Evolutionary conservation across 2,329 filamentous ascomycete genomes (phyloP).

Genomic region (Diaporthe citriasiana): DNA sequence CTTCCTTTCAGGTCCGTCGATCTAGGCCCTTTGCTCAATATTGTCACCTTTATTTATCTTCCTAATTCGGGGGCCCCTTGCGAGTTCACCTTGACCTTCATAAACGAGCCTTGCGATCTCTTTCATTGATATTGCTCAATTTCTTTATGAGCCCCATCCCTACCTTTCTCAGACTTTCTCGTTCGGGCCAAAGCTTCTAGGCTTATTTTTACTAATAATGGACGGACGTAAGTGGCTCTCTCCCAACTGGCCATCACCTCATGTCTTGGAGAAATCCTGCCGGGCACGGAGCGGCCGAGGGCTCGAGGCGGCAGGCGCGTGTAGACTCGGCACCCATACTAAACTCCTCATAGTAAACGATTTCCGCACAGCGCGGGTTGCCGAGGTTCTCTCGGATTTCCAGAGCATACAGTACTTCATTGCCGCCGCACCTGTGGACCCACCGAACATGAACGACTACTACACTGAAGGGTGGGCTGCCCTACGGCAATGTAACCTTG

Average conservation of each 20-base stretch:
- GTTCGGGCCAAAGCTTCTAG: neutral
- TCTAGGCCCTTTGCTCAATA: constrained; percentile 39
- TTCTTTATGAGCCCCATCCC: constrained; percentile 29
- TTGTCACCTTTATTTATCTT: constrained; percentile 41
- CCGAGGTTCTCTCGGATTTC: constrained; percentile 74
- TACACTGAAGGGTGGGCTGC: constrained; percentile 75
- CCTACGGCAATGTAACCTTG: constrained; percentile 72
- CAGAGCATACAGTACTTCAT: constrained; percentile 74
- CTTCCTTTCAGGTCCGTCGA: constrained; percentile 41
- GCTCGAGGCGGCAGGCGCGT: neutral
- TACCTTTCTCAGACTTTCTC: constrained; percentile 10
- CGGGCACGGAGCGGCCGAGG: neutral
- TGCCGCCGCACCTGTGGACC: constrained; percentile 68
- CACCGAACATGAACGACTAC: constrained; percentile 69
- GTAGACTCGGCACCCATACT: constrained; percentile 12
- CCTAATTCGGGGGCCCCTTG: constrained; percentile 23
- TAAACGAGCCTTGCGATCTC: constrained; percentile 28
- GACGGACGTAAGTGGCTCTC: constrained; percentile 43
- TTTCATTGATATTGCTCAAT: neutral
- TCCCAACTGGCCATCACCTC: neutral
- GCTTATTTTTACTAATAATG: constrained; percentile 35
- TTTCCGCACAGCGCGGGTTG: constrained; percentile 70
- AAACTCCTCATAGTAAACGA: constrained; percentile 66
- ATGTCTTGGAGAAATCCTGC: neutral
- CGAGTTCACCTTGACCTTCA: constrained; percentile 21